Conservation (phyloP, 768 basidiomycete genomes). For the Lentinula edodes region DNA sequence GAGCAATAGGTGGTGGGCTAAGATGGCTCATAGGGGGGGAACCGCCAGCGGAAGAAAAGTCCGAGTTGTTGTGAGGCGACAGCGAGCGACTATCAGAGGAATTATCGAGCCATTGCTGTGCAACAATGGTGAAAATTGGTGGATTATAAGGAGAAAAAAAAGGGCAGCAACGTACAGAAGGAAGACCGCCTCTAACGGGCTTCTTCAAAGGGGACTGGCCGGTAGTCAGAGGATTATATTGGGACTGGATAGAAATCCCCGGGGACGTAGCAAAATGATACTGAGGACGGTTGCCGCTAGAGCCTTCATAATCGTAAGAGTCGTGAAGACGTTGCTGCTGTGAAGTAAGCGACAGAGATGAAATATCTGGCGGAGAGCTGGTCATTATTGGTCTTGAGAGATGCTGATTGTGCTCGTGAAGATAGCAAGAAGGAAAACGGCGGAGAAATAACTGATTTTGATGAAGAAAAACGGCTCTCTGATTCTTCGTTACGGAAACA, state of each 20-base stretch:
- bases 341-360: slow-evolving; percentile 66
- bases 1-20: slow-evolving; percentile 38
- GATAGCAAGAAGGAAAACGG: background rate
- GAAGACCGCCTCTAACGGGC: slow-evolving; percentile 61
- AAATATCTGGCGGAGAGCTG: slow-evolving; percentile 75
- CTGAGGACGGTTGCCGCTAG: slow-evolving; percentile 45
- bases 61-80: slow-evolving; percentile 83
- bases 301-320: slow-evolving; percentile 76
- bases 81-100: slow-evolving; percentile 71
- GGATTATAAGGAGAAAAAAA: slow-evolving; percentile 13
- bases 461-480: background rate
- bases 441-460: background rate
- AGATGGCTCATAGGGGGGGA: slow-evolving; percentile 62
- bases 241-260: slow-evolving; percentile 47
- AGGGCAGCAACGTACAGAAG: slow-evolving; percentile 48
- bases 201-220: slow-evolving; percentile 67
- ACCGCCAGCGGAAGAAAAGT: slow-evolving; percentile 83
- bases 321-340: slow-evolving; percentile 71
- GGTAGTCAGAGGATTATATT: slow-evolving; percentile 53
- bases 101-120: slow-evolving; percentile 85
- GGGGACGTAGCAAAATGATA: slow-evolving; percentile 69
- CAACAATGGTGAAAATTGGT: slow-evolving; percentile 12
- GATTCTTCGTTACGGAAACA: background rate
- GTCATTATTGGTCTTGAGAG: slow-evolving; percentile 53
- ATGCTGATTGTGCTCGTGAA: slow-evolving; percentile 4